These are phyloP conservation scores for Diddensiella santjacobensis DNA, from an alignment of 805 yeast genomes.

Conservation along the genomic window DNA sequence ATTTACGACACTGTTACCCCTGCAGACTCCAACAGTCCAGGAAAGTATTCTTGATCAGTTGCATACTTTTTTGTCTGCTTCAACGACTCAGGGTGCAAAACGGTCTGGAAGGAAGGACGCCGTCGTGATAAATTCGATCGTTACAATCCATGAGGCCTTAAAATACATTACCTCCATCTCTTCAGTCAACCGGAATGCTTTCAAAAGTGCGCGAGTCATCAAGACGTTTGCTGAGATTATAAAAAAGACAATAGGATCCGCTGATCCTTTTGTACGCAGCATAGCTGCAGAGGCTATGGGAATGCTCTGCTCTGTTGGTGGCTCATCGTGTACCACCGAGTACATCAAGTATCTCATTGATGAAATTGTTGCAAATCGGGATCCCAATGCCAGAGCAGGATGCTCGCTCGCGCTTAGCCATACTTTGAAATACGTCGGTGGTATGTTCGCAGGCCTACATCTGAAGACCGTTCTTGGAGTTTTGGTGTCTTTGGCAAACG, in stretches of 20 bases:
- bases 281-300: conserved; percentile 60
- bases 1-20: conserved; percentile 66
- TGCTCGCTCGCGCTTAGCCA: conserved; percentile 48
- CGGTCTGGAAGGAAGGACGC: conserved; percentile 42
- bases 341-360: conserved; percentile 56
- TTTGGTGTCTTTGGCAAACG: conserved; percentile 55
- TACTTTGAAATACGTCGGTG: conserved; percentile 40
- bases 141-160: conserved; percentile 57
- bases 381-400: conserved; percentile 63
- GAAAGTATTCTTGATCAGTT: conserved; percentile 82
- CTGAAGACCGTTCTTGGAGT: conserved; percentile 52
- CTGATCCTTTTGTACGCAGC: conserved; percentile 40
- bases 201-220: conserved; percentile 39
- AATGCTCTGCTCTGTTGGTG: conserved; percentile 37
- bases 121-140: conserved; percentile 54
- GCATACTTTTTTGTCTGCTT: conserved; percentile 44
- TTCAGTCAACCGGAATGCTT: conserved; percentile 22
- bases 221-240: conserved; percentile 49
- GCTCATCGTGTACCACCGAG: conserved; percentile 32
- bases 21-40: conserved; percentile 73
- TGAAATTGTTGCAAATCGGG: conserved; percentile 58
- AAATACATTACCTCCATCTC: conserved; percentile 20
- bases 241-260: conserved; percentile 39
- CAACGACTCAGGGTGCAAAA: conserved; percentile 16
- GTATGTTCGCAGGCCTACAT: conserved; percentile 37